Percentiles rank a stretch among this genome's conserved stretches.
Evolutionary conservation across 176 grass and related monocot genomes (phyloP).

Genomic region (Luzula sylvatica): DNA sequence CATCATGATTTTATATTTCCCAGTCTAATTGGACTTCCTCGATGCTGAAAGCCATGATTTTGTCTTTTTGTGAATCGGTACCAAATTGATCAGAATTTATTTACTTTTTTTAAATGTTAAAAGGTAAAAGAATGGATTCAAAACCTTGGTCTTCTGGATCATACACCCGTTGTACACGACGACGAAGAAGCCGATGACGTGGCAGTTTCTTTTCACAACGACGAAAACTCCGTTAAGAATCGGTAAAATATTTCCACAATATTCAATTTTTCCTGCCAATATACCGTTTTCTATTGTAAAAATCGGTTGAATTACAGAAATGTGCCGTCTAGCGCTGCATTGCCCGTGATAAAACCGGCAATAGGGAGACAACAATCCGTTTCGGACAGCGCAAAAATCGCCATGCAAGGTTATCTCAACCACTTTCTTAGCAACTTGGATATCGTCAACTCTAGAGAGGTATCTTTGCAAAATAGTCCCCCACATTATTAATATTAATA

Average conservation of each 20-base stretch:
- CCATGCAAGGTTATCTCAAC: conserved; percentile 78
- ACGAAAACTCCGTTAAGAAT: conserved; percentile 44
- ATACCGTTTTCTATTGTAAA: too few relatives aligned
- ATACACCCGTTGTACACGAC: conserved; percentile 48
- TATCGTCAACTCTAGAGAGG: conserved; percentile 72
- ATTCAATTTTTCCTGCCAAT: too few relatives aligned
- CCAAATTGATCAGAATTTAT: background rate
- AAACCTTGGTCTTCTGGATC: conserved; percentile 63
- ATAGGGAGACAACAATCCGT: conserved; percentile 60
- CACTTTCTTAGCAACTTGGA: conserved; percentile 81
- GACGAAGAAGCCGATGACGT: conserved; percentile 64
- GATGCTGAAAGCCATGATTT: background rate
- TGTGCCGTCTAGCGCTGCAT: conserved; percentile 64
- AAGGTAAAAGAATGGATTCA: conserved; percentile 96
- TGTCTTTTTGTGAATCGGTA: background rate
- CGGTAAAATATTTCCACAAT: conserved; percentile 28
- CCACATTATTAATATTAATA: background rate
- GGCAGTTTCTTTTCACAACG: conserved; percentile 42
- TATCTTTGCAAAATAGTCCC: conserved; percentile 9
- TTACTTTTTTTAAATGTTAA: conserved; percentile 10
- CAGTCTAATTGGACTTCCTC: too few relatives aligned
- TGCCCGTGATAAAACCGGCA: conserved; percentile 58
- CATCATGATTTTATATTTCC: too few relatives aligned
- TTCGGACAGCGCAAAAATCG: conserved; percentile 59
- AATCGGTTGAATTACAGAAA: conserved; percentile 25